Evolutionary conservation across 257 asterid genomes (phyloP), one percentile per base, ranked within the genome.

Genomic region (Cynanchum wilfordii): DNA sequence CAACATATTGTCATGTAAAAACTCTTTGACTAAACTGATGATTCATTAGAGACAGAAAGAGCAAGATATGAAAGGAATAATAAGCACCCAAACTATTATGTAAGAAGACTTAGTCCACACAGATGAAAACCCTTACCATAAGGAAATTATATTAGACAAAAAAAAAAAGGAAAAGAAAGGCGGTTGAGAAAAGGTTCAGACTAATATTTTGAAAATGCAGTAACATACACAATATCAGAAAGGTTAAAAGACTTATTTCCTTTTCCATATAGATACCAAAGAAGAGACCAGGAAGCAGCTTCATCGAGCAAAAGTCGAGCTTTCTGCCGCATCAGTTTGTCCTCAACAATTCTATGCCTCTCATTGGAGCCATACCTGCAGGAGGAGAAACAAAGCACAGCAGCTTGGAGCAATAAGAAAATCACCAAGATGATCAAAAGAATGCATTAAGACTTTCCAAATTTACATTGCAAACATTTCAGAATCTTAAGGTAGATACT

Each of bases 221-320:
- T 44, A 36, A 44, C n/a, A 50, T 63, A n/a, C 40, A 71, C 42
- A 73, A 69, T 19, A 73, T 50, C 56, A 70, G 38, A 69, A 64
- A 69, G 65, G 79, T 68, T 33, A 38, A 62, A 54, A 36, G 70
- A 77, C 59, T 69, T 47, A 83, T 86, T 84, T 75, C 99, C 99
- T 82, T 92, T 95, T 75, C 99, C 99, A 79, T 83, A 95, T 68
- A 95, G 87, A 80, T 90, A 81, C 99, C 99, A 92, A 68, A 95
- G 83, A 73, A 95, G 98, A 78, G 99, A 95, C 99, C 99, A 95
- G 40, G 98, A 83, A 63, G 99, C 99, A 80, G 97, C 99, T 84
- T 95, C 99, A 27, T 95, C 96, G 76, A 95, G 97, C 84, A 95
- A 89, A 74, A 84, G 80, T 56, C 81, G 79, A 74, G 96, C 94